Percentiles rank a stretch among this genome's conserved stretches.
Conservation (phyloP, 305 asterid genomes). For the Ilex paraguariensis region DNA sequence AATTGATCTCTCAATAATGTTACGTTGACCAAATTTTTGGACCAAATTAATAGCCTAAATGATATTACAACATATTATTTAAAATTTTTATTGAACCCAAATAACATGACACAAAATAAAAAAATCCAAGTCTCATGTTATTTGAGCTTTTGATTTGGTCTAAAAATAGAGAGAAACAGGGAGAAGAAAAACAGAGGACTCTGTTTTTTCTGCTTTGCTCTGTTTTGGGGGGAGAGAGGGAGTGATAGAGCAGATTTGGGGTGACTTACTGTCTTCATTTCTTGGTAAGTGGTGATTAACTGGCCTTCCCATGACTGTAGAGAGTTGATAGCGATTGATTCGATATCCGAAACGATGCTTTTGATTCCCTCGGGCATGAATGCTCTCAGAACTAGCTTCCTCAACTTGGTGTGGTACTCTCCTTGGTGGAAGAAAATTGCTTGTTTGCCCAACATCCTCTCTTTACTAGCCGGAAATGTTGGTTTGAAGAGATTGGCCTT, state of each 20-base stretch:
- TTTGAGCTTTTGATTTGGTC: too few relatives aligned
- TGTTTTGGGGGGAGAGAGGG: too few relatives aligned
- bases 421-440: slow-evolving; percentile 94
- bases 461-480: slow-evolving; percentile 95
- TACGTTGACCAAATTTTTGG: too few relatives aligned
- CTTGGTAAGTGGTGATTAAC: slow-evolving; percentile 67
- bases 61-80: too few relatives aligned
- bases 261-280: slow-evolving; percentile 81
- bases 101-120: too few relatives aligned
- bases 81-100: too few relatives aligned
- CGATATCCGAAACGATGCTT: slow-evolving; percentile 51
- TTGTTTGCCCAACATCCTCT: slow-evolving; percentile 87
- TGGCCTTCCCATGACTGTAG: slow-evolving; percentile 63
- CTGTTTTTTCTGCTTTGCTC: slow-evolving; percentile 22
- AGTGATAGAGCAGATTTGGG: background rate
- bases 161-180: slow-evolving; percentile 12
- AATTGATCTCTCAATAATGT: too few relatives aligned
- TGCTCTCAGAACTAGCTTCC: slow-evolving; percentile 76
- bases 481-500: slow-evolving; percentile 87
- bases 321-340: slow-evolving; percentile 44
- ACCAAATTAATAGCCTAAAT: too few relatives aligned
- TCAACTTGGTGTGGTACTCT: slow-evolving; percentile 69
- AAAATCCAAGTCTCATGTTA: too few relatives aligned
- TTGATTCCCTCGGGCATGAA: slow-evolving; percentile 81
- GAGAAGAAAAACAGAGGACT: slow-evolving; percentile 22